phyloP scores from a whole-genome alignment of 495 filamentous ascomycete species.

The Talaromyces ruber region DNA sequence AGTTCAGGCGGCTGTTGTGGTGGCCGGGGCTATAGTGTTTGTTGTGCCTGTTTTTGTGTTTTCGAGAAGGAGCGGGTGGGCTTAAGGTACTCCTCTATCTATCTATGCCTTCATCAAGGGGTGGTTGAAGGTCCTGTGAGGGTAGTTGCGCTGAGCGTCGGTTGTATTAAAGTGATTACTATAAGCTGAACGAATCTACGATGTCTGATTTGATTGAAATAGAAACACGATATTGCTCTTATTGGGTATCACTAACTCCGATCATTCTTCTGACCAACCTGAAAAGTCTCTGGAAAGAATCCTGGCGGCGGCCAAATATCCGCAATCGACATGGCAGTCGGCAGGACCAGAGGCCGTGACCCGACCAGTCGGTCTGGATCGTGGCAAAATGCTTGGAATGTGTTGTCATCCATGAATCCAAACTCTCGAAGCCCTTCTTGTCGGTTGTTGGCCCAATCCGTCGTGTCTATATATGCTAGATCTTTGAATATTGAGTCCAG shows the following conservation, averaged over 20 bases:
- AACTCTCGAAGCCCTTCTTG: constrained; percentile 50
- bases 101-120: no score
- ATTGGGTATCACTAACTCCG: background rate
- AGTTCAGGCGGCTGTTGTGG: constrained; percentile 31
- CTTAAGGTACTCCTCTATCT: background rate
- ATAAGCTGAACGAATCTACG: background rate
- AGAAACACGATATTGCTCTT: background rate
- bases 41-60: constrained; percentile 22
- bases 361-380: constrained; percentile 41
- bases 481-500: constrained; percentile 56
- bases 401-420: constrained; percentile 47
- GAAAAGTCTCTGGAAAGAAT: constrained; percentile 39
- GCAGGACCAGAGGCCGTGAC: constrained; percentile 33
- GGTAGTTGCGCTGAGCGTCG: background rate
- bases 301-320: constrained; percentile 41
- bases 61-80: constrained; percentile 1
- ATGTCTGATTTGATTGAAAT: background rate
- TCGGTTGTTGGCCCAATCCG: constrained; percentile 44
- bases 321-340: constrained; percentile 27
- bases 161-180: background rate
- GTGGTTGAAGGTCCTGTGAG: background rate
- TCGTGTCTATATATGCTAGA: constrained; percentile 52
- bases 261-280: constrained; percentile 17
- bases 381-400: constrained; percentile 45
- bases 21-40: constrained; percentile 18